Conservation (phyloP, 2,329 filamentous ascomycete species). For the Pseudopyrenochaeta lycopersici region DNA sequence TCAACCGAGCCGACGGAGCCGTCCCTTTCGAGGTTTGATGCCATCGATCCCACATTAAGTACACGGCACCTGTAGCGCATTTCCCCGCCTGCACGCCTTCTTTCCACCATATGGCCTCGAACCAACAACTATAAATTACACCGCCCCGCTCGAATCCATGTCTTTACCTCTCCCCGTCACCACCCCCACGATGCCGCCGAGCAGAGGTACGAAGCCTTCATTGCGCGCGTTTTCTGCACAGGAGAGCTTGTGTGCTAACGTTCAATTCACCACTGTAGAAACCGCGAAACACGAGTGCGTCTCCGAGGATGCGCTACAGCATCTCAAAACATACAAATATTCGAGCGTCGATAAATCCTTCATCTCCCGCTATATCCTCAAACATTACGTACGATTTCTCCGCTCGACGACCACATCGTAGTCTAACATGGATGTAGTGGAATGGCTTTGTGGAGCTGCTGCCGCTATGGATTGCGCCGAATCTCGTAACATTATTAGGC, state of each 20-base stretch:
- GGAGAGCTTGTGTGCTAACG: slow-evolving; percentile 19
- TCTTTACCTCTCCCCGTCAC: slow-evolving; percentile 49
- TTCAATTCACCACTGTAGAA: slow-evolving; percentile 48
- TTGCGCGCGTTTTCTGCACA: slow-evolving; percentile 5
- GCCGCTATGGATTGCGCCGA: slow-evolving; percentile 95
- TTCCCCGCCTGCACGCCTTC: slow-evolving; percentile 17
- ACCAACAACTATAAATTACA: slow-evolving; percentile 31
- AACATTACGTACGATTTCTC: slow-evolving; percentile 80
- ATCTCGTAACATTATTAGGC: slow-evolving; percentile 94
- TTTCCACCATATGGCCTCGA: slow-evolving; percentile 22
- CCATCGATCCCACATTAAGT: slow-evolving; percentile 20
- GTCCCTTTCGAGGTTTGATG: slow-evolving; percentile 22
- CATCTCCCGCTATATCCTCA: slow-evolving; percentile 91
- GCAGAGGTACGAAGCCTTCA: slow-evolving; percentile 37
- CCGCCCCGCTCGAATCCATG: slow-evolving; percentile 39
- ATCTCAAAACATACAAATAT: slow-evolving; percentile 97
- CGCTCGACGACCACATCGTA: slow-evolving; percentile 8
- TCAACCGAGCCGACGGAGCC: slow-evolving; percentile 27
- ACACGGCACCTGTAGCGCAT: slow-evolving; percentile 19
- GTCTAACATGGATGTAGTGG: slow-evolving; percentile 71
- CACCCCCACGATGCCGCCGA: slow-evolving; percentile 48
- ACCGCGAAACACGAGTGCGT: slow-evolving; percentile 74
- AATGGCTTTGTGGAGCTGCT: slow-evolving; percentile 92
- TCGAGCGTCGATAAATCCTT: slow-evolving; percentile 96
- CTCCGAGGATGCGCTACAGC: slow-evolving; percentile 87